phyloP scores from a whole-genome alignment of 768 basidiomycete species.

The Lactarius akahatsu region DNA sequence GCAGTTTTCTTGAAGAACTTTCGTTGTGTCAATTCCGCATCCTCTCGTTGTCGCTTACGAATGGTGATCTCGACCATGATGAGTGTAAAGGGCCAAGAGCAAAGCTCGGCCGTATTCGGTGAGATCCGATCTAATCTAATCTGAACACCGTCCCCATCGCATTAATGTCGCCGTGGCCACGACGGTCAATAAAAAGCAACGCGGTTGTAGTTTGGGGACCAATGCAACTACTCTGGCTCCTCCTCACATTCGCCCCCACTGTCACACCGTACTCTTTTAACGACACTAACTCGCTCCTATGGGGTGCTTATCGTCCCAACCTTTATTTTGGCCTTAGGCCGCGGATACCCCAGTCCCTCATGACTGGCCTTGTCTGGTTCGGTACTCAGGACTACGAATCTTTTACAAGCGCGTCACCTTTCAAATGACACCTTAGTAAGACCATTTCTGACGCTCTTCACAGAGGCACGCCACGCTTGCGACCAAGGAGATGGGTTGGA shows the following conservation, averaged over 20 bases:
- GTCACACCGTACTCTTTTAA: slow-evolving; percentile 45
- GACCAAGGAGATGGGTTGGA: slow-evolving; percentile 83
- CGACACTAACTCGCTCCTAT: slow-evolving; percentile 56
- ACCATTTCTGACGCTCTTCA: slow-evolving; percentile 16
- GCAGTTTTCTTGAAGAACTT: slow-evolving; percentile 98
- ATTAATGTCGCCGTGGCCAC: background rate
- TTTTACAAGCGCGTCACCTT: slow-evolving; percentile 51
- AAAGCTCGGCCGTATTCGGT: background rate
- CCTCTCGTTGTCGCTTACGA: slow-evolving; percentile 65
- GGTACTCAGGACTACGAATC: slow-evolving; percentile 84
- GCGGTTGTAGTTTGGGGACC: background rate
- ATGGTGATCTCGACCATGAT: slow-evolving; percentile 64
- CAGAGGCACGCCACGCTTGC: slow-evolving; percentile 82
- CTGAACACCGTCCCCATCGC: background rate
- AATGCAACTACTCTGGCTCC: slow-evolving; percentile 49
- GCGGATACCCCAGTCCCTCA: slow-evolving; percentile 79
- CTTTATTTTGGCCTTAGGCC: slow-evolving; percentile 94
- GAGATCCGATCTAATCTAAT: slow-evolving; percentile 20
- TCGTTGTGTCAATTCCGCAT: slow-evolving; percentile 75
- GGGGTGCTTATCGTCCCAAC: slow-evolving; percentile 88
- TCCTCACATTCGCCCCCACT: slow-evolving; percentile 44
- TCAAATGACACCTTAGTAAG: slow-evolving; percentile 13
- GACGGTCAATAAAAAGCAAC: background rate
- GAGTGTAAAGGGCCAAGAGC: background rate
- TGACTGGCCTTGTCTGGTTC: slow-evolving; percentile 95